These are phyloP conservation scores for Thermoascus crustaceus DNA, from an alignment of 2,329 filamentous ascomycete genomes.

Conservation along the genomic window DNA sequence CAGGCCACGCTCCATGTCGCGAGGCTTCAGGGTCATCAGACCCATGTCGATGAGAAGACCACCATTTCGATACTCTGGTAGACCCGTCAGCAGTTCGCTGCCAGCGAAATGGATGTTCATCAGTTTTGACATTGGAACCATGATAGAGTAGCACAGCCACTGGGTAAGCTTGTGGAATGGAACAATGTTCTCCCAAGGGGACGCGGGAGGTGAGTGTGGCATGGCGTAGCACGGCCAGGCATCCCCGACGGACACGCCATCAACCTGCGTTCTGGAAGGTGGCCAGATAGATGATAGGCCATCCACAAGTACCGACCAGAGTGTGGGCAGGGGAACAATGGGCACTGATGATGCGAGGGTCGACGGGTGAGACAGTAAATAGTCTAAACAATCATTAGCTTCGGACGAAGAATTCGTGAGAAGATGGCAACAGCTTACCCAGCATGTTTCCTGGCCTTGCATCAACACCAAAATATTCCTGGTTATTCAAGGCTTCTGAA, in stretches of 20 bases:
- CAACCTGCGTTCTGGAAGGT: constrained; percentile 71
- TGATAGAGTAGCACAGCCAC: constrained; percentile 89
- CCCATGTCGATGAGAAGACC: constrained; percentile 81
- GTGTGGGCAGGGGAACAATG: constrained; percentile 74
- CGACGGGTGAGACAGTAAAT: constrained; percentile 82
- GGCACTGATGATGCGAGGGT: constrained; percentile 84
- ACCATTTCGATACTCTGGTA: constrained; percentile 53
- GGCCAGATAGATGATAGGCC: constrained; percentile 87
- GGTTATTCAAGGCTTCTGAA: constrained; percentile 66
- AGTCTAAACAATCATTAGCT: constrained; percentile 49
- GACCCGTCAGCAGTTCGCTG: constrained; percentile 71
- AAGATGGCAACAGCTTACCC: constrained; percentile 45
- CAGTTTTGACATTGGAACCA: constrained; percentile 79
- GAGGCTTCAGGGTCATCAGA: constrained; percentile 64
- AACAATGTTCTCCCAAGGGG: constrained; percentile 71
- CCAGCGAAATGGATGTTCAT: constrained; percentile 75
- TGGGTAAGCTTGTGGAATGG: constrained; percentile 85
- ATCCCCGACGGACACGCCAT: constrained; percentile 80
- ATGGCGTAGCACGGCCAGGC: constrained; percentile 86
- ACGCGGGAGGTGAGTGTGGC: constrained; percentile 57
- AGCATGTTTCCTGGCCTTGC: constrained; percentile 90
- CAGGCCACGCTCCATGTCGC: constrained; percentile 63
- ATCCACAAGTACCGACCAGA: constrained; percentile 87
- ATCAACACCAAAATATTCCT: constrained; percentile 74
- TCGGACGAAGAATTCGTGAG: constrained; percentile 5